Percentiles rank a stretch among this genome's conserved stretches.
These are phyloP conservation scores for Calcarisporium arbuscula DNA, from an alignment of 2,329 filamentous ascomycete species.

Conservation along the genomic window DNA sequence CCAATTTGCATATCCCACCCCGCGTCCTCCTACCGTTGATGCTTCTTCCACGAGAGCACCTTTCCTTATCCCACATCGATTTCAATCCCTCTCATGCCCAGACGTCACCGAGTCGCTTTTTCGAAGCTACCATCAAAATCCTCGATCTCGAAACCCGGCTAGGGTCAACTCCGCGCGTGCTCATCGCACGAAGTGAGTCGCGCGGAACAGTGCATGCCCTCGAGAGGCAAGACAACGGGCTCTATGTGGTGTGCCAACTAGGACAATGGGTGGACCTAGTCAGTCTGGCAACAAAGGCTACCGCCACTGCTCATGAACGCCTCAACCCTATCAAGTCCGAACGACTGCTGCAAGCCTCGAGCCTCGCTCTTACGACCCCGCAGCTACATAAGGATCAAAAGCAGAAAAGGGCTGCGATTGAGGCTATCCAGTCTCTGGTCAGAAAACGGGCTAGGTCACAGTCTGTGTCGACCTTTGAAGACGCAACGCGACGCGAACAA, in stretches of 20 bases:
- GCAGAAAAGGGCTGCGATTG: slow-evolving; percentile 53
- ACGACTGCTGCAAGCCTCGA: slow-evolving; percentile 13
- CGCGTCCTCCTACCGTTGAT: slow-evolving; percentile 54
- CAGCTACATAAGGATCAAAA: slow-evolving; percentile 44
- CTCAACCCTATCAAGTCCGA: slow-evolving; percentile 16
- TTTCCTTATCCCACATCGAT: slow-evolving; percentile 58
- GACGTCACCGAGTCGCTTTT: slow-evolving; percentile 47
- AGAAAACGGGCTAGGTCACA: slow-evolving; percentile 43
- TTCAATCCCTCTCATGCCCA: slow-evolving; percentile 43
- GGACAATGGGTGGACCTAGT: slow-evolving; percentile 59
- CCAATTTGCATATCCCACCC: slow-evolving; percentile 45
- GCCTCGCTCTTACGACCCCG: slow-evolving; percentile 32
- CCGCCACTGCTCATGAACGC: slow-evolving; percentile 26
- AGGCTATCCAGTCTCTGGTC: slow-evolving; percentile 56
- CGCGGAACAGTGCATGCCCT: slow-evolving; percentile 52
- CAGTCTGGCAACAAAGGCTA: slow-evolving; percentile 44
- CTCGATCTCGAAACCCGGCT: slow-evolving; percentile 58
- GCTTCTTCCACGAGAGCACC: slow-evolving; percentile 53
- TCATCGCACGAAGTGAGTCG: slow-evolving; percentile 55
- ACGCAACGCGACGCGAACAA: slow-evolving; percentile 15
- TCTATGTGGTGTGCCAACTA: slow-evolving; percentile 64
- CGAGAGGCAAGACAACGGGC: slow-evolving; percentile 55
- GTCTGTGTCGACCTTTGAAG: slow-evolving; percentile 31
- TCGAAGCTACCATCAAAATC: slow-evolving; percentile 56
- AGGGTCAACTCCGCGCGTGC: slow-evolving; percentile 45